phyloP scores from a whole-genome alignment of 345 rosid genomes.

The Eucalyptus marginata region DNA sequence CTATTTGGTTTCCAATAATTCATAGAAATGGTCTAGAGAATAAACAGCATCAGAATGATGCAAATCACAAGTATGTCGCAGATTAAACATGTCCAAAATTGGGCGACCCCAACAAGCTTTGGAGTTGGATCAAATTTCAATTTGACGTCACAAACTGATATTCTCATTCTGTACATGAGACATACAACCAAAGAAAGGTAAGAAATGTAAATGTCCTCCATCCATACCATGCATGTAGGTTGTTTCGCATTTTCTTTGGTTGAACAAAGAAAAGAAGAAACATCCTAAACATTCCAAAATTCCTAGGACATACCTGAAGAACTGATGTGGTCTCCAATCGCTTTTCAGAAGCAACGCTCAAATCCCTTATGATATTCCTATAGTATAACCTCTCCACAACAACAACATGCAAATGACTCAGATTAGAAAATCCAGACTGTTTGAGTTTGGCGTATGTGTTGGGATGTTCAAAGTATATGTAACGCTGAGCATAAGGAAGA shows the following conservation, averaged over 20 bases:
- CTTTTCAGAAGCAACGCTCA: conserved; percentile 36
- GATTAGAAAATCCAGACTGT: conserved; percentile 26
- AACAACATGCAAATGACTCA: conserved; percentile 39
- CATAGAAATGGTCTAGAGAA: not conserved
- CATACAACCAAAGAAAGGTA: not conserved
- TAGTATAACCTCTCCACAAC: conserved; percentile 67
- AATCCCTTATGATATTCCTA: conserved; percentile 43
- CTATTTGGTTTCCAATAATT: not conserved
- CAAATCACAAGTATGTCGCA: not conserved
- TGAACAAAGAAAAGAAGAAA: not conserved
- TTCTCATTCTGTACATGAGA: not conserved
- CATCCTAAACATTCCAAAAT: not conserved
- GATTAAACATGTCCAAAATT: not conserved
- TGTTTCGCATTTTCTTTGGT: not conserved
- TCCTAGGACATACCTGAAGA: conserved; percentile 44
- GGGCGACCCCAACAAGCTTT: not conserved
- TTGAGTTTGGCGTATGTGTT: conserved; percentile 40
- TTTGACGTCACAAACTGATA: not conserved
- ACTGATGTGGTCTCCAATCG: conserved; percentile 46
- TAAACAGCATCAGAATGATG: not conserved
- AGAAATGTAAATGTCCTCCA: not conserved
- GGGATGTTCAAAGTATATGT: conserved; percentile 37
- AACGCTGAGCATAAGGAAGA: conserved; percentile 88
- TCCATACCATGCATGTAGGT: not conserved
- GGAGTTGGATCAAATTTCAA: not conserved